These are phyloP conservation scores for Fusarium torulosum DNA, from an alignment of 2,329 filamentous ascomycete genomes.

Conservation along the genomic window DNA sequence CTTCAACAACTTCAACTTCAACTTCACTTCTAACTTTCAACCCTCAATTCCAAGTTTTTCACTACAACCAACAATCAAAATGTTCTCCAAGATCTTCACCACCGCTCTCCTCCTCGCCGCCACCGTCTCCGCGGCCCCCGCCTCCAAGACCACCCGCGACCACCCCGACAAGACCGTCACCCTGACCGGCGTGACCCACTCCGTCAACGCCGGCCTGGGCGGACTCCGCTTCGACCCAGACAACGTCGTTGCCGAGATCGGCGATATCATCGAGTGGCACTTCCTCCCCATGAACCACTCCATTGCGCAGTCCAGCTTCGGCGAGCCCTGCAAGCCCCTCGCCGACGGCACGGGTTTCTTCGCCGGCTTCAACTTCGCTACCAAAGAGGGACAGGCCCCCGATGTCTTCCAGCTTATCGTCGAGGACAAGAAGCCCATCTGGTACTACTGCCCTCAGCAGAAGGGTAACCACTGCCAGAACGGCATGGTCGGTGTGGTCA, in stretches of 20 bases:
- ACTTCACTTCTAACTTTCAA: too few species aligned
- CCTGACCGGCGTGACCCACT: slow-evolving; percentile 59
- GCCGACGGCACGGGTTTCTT: slow-evolving; percentile 57
- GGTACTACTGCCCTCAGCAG: slow-evolving; percentile 61
- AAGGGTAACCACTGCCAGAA: slow-evolving; percentile 60
- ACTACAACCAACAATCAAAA: slow-evolving; percentile 38
- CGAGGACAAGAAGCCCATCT: slow-evolving; percentile 56
- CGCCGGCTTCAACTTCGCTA: slow-evolving; percentile 60
- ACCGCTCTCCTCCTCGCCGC: slow-evolving; percentile 49
- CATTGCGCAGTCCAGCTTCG: slow-evolving; percentile 59
- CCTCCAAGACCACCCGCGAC: slow-evolving; percentile 47
- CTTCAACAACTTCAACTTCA: slow-evolving; percentile 1
- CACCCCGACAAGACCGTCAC: slow-evolving; percentile 51
- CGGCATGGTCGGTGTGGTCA: slow-evolving; percentile 64
- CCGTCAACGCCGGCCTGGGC: slow-evolving; percentile 59
- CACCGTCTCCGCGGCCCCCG: slow-evolving; percentile 51
- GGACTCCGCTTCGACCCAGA: slow-evolving; percentile 64
- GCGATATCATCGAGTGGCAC: slow-evolving; percentile 67
- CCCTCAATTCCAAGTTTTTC: not conserved
- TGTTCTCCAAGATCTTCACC: slow-evolving; percentile 52
- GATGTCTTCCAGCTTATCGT: slow-evolving; percentile 61
- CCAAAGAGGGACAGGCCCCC: slow-evolving; percentile 51
- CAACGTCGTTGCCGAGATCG: slow-evolving; percentile 61
- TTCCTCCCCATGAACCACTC: slow-evolving; percentile 66
- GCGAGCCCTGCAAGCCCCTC: slow-evolving; percentile 58